Base-by-base conservation (phyloP, 805 yeast genomes). In the Candida incommunis region DNA sequence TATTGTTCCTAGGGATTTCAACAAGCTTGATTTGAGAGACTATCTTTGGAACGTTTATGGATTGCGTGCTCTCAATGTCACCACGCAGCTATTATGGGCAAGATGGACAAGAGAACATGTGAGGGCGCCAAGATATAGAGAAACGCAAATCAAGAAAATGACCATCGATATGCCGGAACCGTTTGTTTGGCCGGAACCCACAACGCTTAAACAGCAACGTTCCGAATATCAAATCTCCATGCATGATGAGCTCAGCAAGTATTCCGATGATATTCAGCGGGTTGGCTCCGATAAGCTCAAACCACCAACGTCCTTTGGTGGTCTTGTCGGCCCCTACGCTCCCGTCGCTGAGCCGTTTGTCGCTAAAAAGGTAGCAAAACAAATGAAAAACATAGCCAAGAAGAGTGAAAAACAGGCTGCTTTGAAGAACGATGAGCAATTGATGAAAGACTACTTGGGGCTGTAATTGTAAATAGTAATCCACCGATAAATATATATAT, bases 121-220 rank as follows among this genome's bases (percentile, higher is more conserved):
- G 16, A 69, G 71, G 41, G 64, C 73, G 48, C 80, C 86, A 16
- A 78, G 96, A 60, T 76, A 72, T 66, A 75, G 95, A 64, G 68
- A 71, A 4, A 78, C 88, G 1, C 95, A 86, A 65, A 74, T 76
- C 52, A 92, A 92, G 69, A 88, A 87, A 65, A 92, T 92, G 97
- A 90, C 96, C 21, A 82, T 92, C 44, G 97, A 88, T 55, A 82
- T 92, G 90, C 79, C 78, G 47, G 86, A 90, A 52, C 98, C 99
- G 22, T 92, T 92, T 60, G 72, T 92, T 41, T 92, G 96, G 96
- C 99, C 99, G 3, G 73, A 69, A 48, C 72, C 75, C 22, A 61
- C n/a, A 7, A 31, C 20, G 5, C 7, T 9, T 5, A 7, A n/a
- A 31, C 37, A 31, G 37, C 18, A 7, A 5, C 13, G 18, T 5